Base-by-base conservation (phyloP, 306 rosid species). In the Cicer chorassanicum region DNA sequence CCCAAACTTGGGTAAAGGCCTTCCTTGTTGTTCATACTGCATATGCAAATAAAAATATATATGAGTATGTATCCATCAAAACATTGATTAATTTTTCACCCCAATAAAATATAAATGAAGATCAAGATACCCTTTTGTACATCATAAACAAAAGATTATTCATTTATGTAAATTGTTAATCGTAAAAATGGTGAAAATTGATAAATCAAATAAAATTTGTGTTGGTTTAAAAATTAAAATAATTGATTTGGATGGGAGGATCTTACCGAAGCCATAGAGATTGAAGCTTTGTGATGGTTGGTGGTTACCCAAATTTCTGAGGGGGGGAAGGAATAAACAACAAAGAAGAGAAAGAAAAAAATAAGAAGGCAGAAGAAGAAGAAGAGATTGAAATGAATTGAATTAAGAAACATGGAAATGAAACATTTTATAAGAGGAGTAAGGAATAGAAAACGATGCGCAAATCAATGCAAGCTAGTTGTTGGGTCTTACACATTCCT, bases 1-100 rank as follows among this genome's bases (percentile, higher is more conserved):
- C 43, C 98, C 98, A 44, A 89, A 93, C 75, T 93, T 93, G 8
- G 96, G 96, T 50, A 91, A 77, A 50, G 93, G 79, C 73, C 60
- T 84, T 24, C 83, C 83, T 8, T 75, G 78, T 9, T 53, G 70
- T 21, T 88, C 89, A 74, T 75, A 70, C 92, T 91, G 81, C 85
- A 81, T 34, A 68, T 64, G 19, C 44, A 16, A 4, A 61, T 41
- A 61, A 29, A 29, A 3, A 29, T 29, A 29, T 29, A 29, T 29
- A 29, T 29, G 36, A 29, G 36, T 13, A 5, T 9, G 36, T 18
- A 19, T 50, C 12, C 18, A 39, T 45, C 40, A 73, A 71, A 41
- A 48, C 61, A 34, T 29, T 15, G 16, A 69, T 71, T 40, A 39
- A 13, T 46, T 16, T 5, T 24, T 60, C 68, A 50, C 51, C 10